Percentiles rank a stretch among this genome's conserved stretches.
These are phyloP conservation scores for Solanum medicagineum DNA, from an alignment of 257 asterid species.

Conservation along the genomic window DNA sequence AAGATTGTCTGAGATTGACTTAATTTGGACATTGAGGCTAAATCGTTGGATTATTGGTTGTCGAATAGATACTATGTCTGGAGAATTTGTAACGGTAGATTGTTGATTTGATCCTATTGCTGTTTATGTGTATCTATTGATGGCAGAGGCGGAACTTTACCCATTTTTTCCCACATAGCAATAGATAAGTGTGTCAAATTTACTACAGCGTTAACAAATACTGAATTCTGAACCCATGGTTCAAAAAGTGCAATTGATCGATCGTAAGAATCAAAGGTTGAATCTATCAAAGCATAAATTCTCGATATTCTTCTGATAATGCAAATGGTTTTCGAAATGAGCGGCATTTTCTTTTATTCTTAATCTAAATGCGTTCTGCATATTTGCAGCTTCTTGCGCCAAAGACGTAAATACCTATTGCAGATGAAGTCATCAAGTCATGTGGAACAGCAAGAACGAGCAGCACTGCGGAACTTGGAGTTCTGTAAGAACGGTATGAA, in stretches of 20 bases:
- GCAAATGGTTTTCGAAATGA: neutral
- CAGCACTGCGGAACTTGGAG: neutral
- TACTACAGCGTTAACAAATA: neutral
- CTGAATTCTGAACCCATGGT: neutral
- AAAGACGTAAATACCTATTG: conserved; percentile 35
- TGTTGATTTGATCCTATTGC: neutral
- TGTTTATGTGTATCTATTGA: neutral
- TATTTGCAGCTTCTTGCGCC: conserved; percentile 43
- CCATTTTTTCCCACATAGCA: neutral
- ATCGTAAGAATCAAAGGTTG: neutral
- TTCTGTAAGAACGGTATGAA: conserved; percentile 12
- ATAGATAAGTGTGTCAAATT: neutral
- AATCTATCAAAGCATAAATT: neutral
- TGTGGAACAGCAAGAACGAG: conserved; percentile 15
- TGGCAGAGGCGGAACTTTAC: neutral
- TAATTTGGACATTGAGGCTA: neutral
- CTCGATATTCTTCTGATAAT: neutral
- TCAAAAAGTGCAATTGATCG: neutral
- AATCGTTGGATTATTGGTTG: neutral
- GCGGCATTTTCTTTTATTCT: neutral
- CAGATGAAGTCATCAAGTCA: conserved; percentile 14
- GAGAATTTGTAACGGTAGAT: neutral
- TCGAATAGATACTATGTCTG: neutral
- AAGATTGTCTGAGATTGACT: neutral
- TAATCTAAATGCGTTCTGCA: neutral